Percentiles rank a stretch among this genome's conserved stretches.
These are phyloP conservation scores for Daldinia loculata DNA, from an alignment of 495 filamentous ascomycete genomes.

Conservation along the genomic window DNA sequence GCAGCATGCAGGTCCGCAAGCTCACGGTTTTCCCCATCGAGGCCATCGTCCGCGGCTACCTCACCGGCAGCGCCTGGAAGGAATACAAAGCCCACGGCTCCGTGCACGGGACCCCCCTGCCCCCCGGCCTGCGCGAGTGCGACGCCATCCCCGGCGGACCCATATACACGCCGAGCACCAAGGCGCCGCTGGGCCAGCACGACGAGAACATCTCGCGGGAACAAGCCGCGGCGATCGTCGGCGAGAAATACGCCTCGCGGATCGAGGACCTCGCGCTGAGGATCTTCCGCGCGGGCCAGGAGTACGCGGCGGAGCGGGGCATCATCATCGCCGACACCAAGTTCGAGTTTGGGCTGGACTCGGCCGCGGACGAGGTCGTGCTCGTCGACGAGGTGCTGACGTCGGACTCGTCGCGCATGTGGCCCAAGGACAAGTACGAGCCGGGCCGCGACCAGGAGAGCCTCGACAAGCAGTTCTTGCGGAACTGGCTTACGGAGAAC, in stretches of 20 bases:
- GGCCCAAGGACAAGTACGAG: slow-evolving; percentile 76
- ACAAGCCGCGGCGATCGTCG: slow-evolving; percentile 71
- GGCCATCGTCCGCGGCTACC: slow-evolving; percentile 83
- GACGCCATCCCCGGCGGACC: slow-evolving; percentile 73
- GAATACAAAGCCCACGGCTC: slow-evolving; percentile 77
- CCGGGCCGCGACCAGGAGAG: slow-evolving; percentile 78
- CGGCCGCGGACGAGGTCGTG: slow-evolving; percentile 76
- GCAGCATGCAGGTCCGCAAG: slow-evolving; percentile 84
- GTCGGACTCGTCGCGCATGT: slow-evolving; percentile 85
- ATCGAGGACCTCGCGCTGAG: slow-evolving; percentile 76
- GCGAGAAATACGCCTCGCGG: slow-evolving; percentile 73
- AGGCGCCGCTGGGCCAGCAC: slow-evolving; percentile 82
- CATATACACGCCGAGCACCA: slow-evolving; percentile 90
- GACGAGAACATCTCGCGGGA: slow-evolving; percentile 91
- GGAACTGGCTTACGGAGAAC: slow-evolving; percentile 81
- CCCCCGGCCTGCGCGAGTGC: slow-evolving; percentile 74
- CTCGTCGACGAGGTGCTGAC: slow-evolving; percentile 94
- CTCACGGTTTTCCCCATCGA: slow-evolving; percentile 87
- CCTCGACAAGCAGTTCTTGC: slow-evolving; percentile 89
- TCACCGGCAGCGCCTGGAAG: slow-evolving; percentile 91
- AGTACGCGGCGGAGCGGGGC: slow-evolving; percentile 77
- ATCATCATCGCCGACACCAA: slow-evolving; percentile 83
- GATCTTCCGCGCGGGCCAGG: slow-evolving; percentile 76
- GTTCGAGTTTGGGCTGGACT: slow-evolving; percentile 73
- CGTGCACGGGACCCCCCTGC: slow-evolving; percentile 78